Evolutionary conservation across 225 moss, liverwort and hornwort genomes (phyloP), one percentile per base, ranked within the genome.

Genomic region (Sphagnum tenellum): DNA sequence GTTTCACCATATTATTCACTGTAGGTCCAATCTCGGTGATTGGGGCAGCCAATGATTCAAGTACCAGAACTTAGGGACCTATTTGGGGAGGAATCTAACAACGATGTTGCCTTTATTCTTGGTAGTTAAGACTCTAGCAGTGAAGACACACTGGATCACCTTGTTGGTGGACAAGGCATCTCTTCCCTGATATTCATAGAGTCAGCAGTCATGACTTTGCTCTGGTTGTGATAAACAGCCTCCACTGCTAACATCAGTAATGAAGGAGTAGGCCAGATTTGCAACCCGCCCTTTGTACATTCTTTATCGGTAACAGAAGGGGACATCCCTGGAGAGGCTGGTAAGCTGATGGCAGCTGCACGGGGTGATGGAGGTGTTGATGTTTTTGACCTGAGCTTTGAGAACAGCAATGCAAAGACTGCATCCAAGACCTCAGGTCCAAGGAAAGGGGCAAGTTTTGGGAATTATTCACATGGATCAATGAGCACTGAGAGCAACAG

Each of bases 241-340:
- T 64, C 72, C 46, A 64, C 74, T 70, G 68, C 74, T 67, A 71
- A 63, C 46, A 73, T 66, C 67, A 72, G 69, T 8, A 56, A 56
- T 52, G 75, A 82, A 71, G 82, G 77, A 72, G 72, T 78, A 57
- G 84, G 82, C 48, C 75, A 81, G 50, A 59, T 96, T 12, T 96
- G 86, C 64, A 96, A 96, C 71, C 96, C 96, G 72, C 96, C 96
- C 11, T 96, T 90, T 63, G 87, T 96, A 52, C 92, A 96, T 66
- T 82, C 92, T 45, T 70, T 96, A 74, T 86, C 96, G 44, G 74
- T 80, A 45, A 53, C 79, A 12, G 82, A 89, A n/a, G 80, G 88
- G 49, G 81, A 87, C 49, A 45, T 71, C 59, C 69, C 74, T 50
- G 92, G 90, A 63, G 88, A 92, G 59, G 79, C 67, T 51, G 96